These are phyloP conservation scores for Aphanomyces cochlioides DNA, from an alignment of 352 stramenopile species.

Conservation along the genomic window DNA sequence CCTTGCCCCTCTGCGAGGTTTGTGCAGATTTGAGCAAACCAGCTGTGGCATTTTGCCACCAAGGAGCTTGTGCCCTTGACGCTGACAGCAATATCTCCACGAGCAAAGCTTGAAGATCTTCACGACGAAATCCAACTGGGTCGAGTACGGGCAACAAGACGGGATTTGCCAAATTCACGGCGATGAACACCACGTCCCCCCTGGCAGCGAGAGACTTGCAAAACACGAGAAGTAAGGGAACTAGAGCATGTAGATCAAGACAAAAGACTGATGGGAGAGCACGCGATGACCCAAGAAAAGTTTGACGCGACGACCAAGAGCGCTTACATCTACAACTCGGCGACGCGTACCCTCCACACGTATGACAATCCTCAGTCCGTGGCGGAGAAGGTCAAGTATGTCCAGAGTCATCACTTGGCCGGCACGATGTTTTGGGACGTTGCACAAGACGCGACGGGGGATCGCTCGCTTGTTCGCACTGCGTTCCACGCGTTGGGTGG, in stretches of 20 bases:
- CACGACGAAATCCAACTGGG: not conserved
- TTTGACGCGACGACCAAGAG: not conserved
- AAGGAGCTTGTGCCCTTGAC: not conserved
- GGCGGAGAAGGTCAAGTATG: not conserved
- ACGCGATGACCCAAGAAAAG: not conserved
- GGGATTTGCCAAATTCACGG: too few species aligned
- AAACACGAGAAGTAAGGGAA: too few species aligned
- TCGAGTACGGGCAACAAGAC: too few species aligned
- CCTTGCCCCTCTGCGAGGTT: too few species aligned
- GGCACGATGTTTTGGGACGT: constrained; percentile 25
- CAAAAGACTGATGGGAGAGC: not conserved
- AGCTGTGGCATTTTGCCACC: not conserved
- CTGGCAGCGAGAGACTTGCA: too few species aligned
- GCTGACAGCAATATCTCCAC: not conserved
- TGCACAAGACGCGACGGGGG: not conserved
- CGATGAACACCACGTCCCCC: too few species aligned
- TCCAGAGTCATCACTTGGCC: not conserved
- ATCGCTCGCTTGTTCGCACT: not conserved
- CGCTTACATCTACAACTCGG: not conserved
- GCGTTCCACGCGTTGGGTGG: not conserved
- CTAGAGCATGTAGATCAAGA: constrained; percentile 16
- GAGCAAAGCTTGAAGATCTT: not conserved
- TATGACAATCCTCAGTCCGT: constrained; percentile 23
- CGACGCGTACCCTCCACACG: not conserved
- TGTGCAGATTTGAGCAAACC: not conserved